These are phyloP conservation scores for Heliosperma pusillum DNA, from an alignment of 148 eudicot species.

Conservation along the genomic window DNA sequence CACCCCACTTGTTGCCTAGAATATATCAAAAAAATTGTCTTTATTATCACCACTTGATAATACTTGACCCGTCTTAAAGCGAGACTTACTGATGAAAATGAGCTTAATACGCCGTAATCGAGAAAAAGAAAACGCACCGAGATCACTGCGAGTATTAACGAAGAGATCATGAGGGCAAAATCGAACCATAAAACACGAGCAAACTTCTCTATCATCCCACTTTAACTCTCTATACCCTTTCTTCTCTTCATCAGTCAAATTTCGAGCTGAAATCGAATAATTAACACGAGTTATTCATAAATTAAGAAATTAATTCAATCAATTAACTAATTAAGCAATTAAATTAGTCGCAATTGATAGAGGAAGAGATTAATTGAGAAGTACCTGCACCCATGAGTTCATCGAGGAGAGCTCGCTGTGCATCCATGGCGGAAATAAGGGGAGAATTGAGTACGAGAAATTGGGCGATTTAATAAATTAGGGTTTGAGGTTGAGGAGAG, in stretches of 20 bases:
- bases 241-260: conserved; percentile 91
- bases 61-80: no score
- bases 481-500: background rate
- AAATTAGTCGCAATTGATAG: background rate
- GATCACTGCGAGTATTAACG: conserved; percentile 91
- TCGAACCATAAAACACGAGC: conserved; percentile 84
- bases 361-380: background rate
- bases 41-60: no score
- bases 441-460: background rate
- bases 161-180: conserved; percentile 98
- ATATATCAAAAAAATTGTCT: no score
- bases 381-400: conserved; percentile 99
- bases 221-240: conserved; percentile 75
- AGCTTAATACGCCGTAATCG: background rate
- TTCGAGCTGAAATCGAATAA: conserved; percentile 53
- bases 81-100: no score
- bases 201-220: conserved; percentile 96
- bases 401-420: conserved; percentile 96
- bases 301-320: background rate
- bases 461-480: background rate
- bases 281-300: background rate
- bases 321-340: background rate
- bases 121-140: conserved; percentile 45
- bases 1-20: no score
- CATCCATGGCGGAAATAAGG: conserved; percentile 58